Conservation (phyloP, 2,329 filamentous ascomycete genomes). For the Cladosporium sp. region DNA sequence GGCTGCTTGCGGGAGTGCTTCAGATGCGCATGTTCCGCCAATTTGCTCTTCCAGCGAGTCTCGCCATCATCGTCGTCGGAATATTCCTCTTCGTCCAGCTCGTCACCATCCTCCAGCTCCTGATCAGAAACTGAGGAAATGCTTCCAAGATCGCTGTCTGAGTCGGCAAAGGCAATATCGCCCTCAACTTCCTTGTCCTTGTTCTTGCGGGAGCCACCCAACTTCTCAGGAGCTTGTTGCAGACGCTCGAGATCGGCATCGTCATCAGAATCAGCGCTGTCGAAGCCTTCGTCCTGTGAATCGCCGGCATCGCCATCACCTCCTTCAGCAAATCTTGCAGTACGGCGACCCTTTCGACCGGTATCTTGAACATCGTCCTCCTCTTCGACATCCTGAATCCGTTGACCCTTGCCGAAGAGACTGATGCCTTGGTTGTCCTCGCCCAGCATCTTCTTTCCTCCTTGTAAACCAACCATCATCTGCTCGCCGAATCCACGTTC, state of each 20-base stretch:
- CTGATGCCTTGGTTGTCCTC: slow-evolving; percentile 79
- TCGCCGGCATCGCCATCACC: slow-evolving; percentile 50
- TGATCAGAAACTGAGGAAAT: slow-evolving; percentile 66
- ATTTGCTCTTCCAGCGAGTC: slow-evolving; percentile 83
- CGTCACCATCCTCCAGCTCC: slow-evolving; percentile 49
- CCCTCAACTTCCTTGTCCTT: slow-evolving; percentile 56
- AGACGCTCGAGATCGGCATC: slow-evolving; percentile 50
- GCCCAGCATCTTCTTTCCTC: slow-evolving; percentile 77
- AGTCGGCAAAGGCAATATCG: slow-evolving; percentile 89
- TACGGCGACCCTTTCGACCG: slow-evolving; percentile 45
- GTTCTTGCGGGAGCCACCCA: slow-evolving; percentile 52
- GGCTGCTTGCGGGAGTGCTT: slow-evolving; percentile 69
- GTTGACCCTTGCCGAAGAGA: slow-evolving; percentile 76
- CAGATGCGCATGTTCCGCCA: slow-evolving; percentile 71
- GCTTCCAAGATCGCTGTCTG: slow-evolving; percentile 93
- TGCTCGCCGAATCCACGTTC: slow-evolving; percentile 93
- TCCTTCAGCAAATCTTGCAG: slow-evolving; percentile 51
- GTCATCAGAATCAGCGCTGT: slow-evolving; percentile 53
- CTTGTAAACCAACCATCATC: slow-evolving; percentile 86
- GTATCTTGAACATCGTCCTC: slow-evolving; percentile 47
- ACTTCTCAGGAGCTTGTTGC: slow-evolving; percentile 48
- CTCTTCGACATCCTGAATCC: slow-evolving; percentile 59
- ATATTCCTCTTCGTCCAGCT: slow-evolving; percentile 65
- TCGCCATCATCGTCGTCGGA: slow-evolving; percentile 67
- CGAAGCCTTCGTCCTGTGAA: slow-evolving; percentile 54